Evolutionary conservation across 495 filamentous ascomycete genomes (phyloP).

Genomic region (Lentithecium fluviatile): DNA sequence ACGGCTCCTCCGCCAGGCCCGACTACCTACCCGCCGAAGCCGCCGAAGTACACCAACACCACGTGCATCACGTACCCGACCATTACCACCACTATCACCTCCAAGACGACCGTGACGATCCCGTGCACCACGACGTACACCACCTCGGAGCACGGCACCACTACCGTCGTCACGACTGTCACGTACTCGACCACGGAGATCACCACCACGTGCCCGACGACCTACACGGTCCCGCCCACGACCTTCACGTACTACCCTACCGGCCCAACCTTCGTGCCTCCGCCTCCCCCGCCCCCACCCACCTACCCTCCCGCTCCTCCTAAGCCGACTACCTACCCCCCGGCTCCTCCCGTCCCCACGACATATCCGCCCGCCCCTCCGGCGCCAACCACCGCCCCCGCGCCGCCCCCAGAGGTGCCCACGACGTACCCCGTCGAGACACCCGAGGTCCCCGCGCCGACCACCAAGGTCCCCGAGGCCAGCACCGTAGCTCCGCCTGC

Average conservation of each 20-base stretch:
- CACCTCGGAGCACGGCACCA: conserved; percentile 11
- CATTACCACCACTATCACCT: conserved; percentile 18
- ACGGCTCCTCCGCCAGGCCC: conserved; percentile 8
- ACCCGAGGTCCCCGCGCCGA: background rate
- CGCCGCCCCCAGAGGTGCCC: background rate
- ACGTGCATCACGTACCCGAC: background rate
- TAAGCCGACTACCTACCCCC: background rate
- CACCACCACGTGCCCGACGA: conserved; percentile 26
- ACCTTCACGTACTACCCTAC: conserved; percentile 9
- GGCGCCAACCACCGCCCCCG: background rate
- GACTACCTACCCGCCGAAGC: background rate
- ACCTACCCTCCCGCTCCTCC: background rate
- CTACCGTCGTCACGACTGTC: conserved; percentile 18
- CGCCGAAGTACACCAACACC: background rate
- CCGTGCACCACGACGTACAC: background rate
- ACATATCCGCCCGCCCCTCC: background rate
- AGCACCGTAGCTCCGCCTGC: conserved; percentile 4
- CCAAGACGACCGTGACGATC: conserved; percentile 21
- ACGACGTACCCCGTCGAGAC: background rate
- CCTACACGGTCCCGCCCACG: conserved; percentile 14
- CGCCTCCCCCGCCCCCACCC: background rate
- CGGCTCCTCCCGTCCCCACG: conserved; percentile 1
- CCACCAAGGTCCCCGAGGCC: conserved; percentile 29
- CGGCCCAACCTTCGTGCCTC: conserved; percentile 2
- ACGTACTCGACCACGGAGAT: conserved; percentile 1